Percentiles rank a stretch among this genome's conserved stretches.
These are phyloP conservation scores for Candida freyschussii DNA, from an alignment of 1,139 yeast species.

Conservation along the genomic window DNA sequence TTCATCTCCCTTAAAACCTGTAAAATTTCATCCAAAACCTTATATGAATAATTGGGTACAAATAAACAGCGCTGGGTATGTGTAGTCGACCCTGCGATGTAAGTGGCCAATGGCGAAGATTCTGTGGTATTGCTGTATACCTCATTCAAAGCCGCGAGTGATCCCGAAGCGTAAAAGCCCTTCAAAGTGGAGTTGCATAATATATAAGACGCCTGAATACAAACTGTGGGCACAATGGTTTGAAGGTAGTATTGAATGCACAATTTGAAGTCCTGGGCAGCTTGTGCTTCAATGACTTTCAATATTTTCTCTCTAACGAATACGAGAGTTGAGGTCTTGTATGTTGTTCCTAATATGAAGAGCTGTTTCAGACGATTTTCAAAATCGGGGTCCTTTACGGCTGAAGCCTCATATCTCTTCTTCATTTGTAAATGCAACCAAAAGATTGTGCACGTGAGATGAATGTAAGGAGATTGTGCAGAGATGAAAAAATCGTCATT, in stretches of 20 bases:
- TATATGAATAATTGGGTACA: constrained; percentile 17
- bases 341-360: constrained; percentile 2
- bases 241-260: constrained; percentile 7
- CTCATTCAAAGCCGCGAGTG: constrained; percentile 16
- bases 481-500: constrained; percentile 8
- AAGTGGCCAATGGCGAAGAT: constrained; percentile 15
- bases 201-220: constrained; percentile 17
- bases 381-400: constrained; percentile 2
- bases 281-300: constrained; percentile 12
- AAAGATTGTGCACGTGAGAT: constrained; percentile 8
- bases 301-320: constrained; percentile 10
- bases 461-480: constrained; percentile 8
- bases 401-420: constrained; percentile 10
- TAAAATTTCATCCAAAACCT: constrained; percentile 16
- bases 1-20: constrained; percentile 12
- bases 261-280: constrained; percentile 4
- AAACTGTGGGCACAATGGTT: constrained; percentile 12
- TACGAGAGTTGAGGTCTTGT: constrained; percentile 11
- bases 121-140: constrained; percentile 12
- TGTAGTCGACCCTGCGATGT: constrained; percentile 8
- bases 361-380: constrained; percentile 5
- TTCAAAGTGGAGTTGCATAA: constrained; percentile 8
- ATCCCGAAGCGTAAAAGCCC: constrained; percentile 16
- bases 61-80: constrained; percentile 12
- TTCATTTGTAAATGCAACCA: constrained; percentile 19